Base-by-base conservation (phyloP, 257 asterid species). In the Solanum tacnaense region DNA sequence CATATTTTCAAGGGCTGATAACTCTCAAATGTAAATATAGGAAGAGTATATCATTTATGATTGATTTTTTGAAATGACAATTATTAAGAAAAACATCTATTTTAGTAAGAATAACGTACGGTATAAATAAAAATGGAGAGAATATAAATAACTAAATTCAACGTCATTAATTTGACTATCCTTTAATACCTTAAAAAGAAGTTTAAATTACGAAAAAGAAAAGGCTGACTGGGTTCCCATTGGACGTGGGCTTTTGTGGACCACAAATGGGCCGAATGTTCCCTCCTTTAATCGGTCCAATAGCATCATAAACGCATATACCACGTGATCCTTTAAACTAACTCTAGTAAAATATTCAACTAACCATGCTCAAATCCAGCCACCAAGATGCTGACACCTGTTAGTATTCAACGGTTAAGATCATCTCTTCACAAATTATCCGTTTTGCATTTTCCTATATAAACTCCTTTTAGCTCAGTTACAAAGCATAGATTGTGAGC, bases 371-470 rank as follows among this genome's bases (percentile, higher is more conserved):
- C 0, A 65, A 65, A 15, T 67, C 6, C 5, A 62, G 0, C 62
- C 9, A 0, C 9, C 1, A 16, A 5, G 89, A 88, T 90, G 32
- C 1, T 31, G 75, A 21, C 91, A 91, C 91, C 91, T 88, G 88
- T 90, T 72, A 12, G 0, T 2, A 25, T 71, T 73, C 72, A 71
- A 92, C 93, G 93, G 95, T 52, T 71, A 9, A 1, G 88, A 90
- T 90, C 5, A 44, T 75, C 83, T 86, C n/a, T 18, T 86, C 38
- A 23, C 16, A 84, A 87, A 91, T 82, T 88, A 89, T 74, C 87
- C 88, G 23, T 87, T 87, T 62, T 49, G 89, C 20, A 79, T 18
- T 71, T 27, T 56, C 87, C 91, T 92, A 92, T 94, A 91, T 92
- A 92, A 89, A 85, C 44, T 21, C 67, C 58, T 84, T 74, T 3